Evolutionary conservation across 1,139 yeast genomes (phyloP).

Genomic region (Taphrina wiesneri): DNA sequence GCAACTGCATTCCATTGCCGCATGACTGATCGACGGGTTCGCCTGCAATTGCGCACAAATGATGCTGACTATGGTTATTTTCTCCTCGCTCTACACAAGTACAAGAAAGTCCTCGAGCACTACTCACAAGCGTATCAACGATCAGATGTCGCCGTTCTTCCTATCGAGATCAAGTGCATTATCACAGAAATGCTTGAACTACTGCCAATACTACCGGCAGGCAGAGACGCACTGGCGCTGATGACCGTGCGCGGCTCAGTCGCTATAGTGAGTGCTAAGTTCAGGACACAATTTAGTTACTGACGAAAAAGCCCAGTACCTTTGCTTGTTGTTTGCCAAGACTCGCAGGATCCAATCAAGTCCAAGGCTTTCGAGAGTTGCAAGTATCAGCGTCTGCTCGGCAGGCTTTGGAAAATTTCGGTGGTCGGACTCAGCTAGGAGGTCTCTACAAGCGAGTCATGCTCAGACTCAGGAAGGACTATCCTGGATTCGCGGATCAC

Average conservation of each 20-base stretch:
- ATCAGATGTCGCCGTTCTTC: not conserved
- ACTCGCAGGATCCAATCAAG: slow-evolving; percentile 1
- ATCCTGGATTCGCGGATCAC: not conserved
- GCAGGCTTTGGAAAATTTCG: not conserved
- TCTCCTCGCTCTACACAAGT: not conserved
- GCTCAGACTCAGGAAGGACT: not conserved
- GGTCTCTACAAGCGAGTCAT: not conserved
- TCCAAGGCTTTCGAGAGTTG: not conserved
- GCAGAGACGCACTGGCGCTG: not conserved
- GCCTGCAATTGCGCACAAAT: not conserved
- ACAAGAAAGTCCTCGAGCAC: not conserved
- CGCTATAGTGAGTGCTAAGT: not conserved
- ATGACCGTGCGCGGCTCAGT: not conserved
- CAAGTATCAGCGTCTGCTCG: not conserved
- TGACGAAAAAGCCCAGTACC: not conserved
- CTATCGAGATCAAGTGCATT: not conserved
- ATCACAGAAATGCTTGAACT: not conserved
- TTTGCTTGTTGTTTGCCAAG: slow-evolving; percentile 12
- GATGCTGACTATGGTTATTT: slow-evolving; percentile 13
- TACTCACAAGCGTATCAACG: not conserved
- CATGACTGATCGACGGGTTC: not conserved
- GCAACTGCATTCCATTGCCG: not conserved
- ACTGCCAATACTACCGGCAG: not conserved
- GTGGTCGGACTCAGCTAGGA: not conserved
- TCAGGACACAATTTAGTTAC: not conserved